Evolutionary conservation across 371 early-diverging fungal genomes (phyloP).

Genomic region (Zancudomyces culisetae): DNA sequence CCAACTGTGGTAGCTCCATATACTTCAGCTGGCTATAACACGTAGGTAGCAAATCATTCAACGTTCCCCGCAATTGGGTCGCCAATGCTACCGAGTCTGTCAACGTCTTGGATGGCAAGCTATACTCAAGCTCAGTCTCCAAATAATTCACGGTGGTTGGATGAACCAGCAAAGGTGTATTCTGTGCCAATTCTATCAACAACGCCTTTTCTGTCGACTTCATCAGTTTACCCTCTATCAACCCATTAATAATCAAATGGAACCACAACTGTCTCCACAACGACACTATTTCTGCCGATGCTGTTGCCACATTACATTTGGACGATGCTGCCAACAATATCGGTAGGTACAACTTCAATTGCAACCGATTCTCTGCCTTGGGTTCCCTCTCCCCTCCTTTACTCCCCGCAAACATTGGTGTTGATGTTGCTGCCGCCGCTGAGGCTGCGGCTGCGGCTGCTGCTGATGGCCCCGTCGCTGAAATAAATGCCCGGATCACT

Average conservation of each 20-base stretch:
- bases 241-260: constrained; percentile 56
- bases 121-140: constrained; percentile 75
- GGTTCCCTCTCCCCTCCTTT: not conserved
- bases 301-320: constrained; percentile 36
- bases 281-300: constrained; percentile 39
- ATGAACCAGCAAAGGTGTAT: constrained; percentile 67
- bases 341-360: constrained; percentile 43
- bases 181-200: constrained; percentile 51
- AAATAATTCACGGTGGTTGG: constrained; percentile 53
- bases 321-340: constrained; percentile 37
- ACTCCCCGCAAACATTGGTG: constrained; percentile 11
- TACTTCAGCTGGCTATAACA: constrained; percentile 37
- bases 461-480: no score
- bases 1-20: constrained; percentile 48
- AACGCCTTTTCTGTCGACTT: constrained; percentile 52
- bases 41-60: constrained; percentile 26
- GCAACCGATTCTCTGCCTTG: not conserved
- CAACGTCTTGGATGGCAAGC: constrained; percentile 34
- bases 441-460: not conserved
- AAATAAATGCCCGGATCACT: not conserved
- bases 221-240: constrained; percentile 55
- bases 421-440: constrained; percentile 14
- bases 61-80: constrained; percentile 14
- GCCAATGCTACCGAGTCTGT: not conserved
- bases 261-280: constrained; percentile 82